phyloP scores from a whole-genome alignment of 73 alveolate genomes.

The Urostyla sp. region DNA sequence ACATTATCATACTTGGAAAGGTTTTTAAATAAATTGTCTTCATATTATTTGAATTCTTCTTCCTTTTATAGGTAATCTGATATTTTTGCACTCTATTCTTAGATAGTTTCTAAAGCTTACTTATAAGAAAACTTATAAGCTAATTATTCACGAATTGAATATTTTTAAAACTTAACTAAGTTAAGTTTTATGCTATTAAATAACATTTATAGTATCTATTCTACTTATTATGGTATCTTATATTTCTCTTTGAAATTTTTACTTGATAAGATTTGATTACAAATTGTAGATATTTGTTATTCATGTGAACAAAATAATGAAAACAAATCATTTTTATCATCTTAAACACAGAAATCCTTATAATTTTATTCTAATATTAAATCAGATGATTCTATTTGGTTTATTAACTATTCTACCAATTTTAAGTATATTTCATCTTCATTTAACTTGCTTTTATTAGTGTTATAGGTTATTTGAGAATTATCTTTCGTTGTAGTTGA shows the following conservation, averaged over 20 bases:
- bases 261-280: neutral
- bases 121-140: conserved; percentile 21
- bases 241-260: conserved; percentile 20
- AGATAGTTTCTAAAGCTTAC: neutral
- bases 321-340: neutral
- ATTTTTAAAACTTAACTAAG: conserved; percentile 1
- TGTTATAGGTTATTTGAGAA: neutral
- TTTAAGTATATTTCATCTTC: neutral
- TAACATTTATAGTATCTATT: neutral
- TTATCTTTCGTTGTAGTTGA: neutral
- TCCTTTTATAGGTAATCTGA: neutral
- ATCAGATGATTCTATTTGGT: neutral
- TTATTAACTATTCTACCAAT: neutral
- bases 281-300: neutral
- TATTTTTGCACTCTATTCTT: neutral
- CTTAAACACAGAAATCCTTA: neutral
- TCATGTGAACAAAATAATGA: neutral
- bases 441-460: neutral
- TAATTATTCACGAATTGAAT: neutral
- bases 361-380: neutral
- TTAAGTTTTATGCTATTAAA: conserved; percentile 8
- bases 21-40: conserved; percentile 27
- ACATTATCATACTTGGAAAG: neutral
- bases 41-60: neutral
- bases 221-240: neutral